Conservation (phyloP, 2,329 filamentous ascomycete genomes). For the Fusarium napiforme region DNA sequence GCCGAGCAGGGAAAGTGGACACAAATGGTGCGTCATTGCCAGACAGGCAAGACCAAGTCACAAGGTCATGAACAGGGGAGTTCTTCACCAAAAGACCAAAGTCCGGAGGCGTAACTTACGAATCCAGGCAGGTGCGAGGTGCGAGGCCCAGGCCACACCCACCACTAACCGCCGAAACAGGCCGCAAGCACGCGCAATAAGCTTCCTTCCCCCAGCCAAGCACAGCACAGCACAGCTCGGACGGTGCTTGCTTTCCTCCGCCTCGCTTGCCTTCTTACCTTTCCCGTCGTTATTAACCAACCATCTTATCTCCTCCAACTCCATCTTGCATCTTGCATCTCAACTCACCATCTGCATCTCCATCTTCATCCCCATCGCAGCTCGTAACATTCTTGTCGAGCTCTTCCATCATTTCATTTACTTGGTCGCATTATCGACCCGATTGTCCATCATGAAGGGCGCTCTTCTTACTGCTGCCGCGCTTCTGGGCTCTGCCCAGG, state of each 20-base stretch:
- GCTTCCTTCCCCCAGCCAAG: slow-evolving; percentile 30
- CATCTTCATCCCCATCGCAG: slow-evolving; percentile 18
- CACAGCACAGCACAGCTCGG: slow-evolving; percentile 24
- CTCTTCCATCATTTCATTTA: not conserved
- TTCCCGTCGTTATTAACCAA: slow-evolving; percentile 24
- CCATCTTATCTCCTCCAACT: slow-evolving; percentile 41
- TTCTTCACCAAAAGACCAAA: slow-evolving; percentile 14
- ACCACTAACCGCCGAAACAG: slow-evolving; percentile 37
- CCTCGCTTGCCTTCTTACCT: slow-evolving; percentile 23
- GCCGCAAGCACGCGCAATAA: slow-evolving; percentile 43
- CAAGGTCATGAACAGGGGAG: slow-evolving; percentile 39
- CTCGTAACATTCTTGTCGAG: slow-evolving; percentile 20
- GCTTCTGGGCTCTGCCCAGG: slow-evolving; percentile 84
- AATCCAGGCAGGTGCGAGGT: slow-evolving; percentile 39
- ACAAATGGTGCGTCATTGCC: slow-evolving; percentile 45
- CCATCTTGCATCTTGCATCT: slow-evolving; percentile 36
- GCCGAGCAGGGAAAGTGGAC: slow-evolving; percentile 43
- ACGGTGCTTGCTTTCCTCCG: slow-evolving; percentile 34
- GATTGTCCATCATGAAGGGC: slow-evolving; percentile 80
- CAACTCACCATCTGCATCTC: slow-evolving; percentile 11
- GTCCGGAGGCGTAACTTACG: slow-evolving; percentile 34
- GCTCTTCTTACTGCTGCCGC: slow-evolving; percentile 80
- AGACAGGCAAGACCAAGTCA: slow-evolving; percentile 33
- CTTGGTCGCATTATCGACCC: slow-evolving; percentile 24
- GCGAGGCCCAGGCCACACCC: slow-evolving; percentile 15